Evolutionary conservation across 306 rosid genomes (phyloP).

Genomic region (Dryas drummondii): DNA sequence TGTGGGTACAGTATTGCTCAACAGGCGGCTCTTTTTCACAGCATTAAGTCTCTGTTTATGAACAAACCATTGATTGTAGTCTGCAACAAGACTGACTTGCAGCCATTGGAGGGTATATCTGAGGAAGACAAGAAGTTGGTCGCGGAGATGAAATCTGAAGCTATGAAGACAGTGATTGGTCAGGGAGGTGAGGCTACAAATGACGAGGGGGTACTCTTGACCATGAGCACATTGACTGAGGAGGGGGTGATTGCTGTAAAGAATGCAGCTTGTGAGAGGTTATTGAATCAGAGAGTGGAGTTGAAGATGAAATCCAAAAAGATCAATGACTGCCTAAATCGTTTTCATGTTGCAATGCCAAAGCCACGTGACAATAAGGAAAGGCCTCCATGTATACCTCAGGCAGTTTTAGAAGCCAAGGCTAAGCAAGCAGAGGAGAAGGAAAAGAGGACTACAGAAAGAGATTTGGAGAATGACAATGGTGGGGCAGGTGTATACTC

Average conservation of each 20-base stretch:
- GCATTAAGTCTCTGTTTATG: constrained; percentile 58
- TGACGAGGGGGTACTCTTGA: constrained; percentile 58
- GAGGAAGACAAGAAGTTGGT: constrained; percentile 83
- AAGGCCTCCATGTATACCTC: constrained; percentile 74
- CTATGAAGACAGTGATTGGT: constrained; percentile 70
- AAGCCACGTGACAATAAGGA: constrained; percentile 79
- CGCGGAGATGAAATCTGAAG: constrained; percentile 76
- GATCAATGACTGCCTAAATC: constrained; percentile 67
- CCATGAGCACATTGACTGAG: constrained; percentile 85
- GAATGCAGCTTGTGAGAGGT: constrained; percentile 81
- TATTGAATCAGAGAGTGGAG: constrained; percentile 79
- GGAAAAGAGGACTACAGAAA: constrained; percentile 64
- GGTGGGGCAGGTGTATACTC: constrained; percentile 95
- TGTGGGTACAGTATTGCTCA: constrained; percentile 85
- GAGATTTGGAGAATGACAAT: constrained; percentile 80
- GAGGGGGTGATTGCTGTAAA: constrained; percentile 83
- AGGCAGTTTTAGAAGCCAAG: constrained; percentile 65
- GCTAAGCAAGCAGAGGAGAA: constrained; percentile 60
- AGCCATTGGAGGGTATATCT: constrained; percentile 65
- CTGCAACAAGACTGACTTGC: constrained; percentile 83
- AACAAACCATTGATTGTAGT: constrained; percentile 43
- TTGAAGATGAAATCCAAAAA: constrained; percentile 82
- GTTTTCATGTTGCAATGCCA: constrained; percentile 81
- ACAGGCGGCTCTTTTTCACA: constrained; percentile 82
- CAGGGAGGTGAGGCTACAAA: constrained; percentile 71